These are phyloP conservation scores for Aspergillus uvarum DNA, from an alignment of 2,329 filamentous ascomycete genomes.

Conservation along the genomic window DNA sequence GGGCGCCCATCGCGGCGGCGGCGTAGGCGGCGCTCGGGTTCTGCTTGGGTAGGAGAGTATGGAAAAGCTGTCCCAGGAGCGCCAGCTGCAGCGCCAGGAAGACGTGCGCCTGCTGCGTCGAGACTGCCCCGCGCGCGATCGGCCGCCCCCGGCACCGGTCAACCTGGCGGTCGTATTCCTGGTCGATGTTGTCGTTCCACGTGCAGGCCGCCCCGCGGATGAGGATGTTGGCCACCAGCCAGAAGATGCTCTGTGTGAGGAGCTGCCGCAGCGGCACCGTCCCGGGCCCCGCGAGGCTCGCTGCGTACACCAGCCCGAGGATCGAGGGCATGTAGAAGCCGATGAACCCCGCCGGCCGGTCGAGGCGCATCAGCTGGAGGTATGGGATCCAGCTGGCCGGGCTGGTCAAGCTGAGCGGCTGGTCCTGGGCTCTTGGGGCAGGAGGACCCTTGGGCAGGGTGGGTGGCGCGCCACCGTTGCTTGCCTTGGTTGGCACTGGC, in stretches of 20 bases:
- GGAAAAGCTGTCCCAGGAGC: background rate
- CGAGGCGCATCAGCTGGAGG: conserved; percentile 51
- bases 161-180: conserved; percentile 80
- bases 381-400: conserved; percentile 6
- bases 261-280: conserved; percentile 15
- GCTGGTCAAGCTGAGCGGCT: too few relatives aligned
- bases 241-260: conserved; percentile 38
- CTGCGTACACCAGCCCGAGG: conserved; percentile 62
- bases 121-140: conserved; percentile 75
- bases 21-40: conserved; percentile 54
- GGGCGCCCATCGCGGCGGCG: conserved; percentile 55
- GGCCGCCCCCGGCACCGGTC: conserved; percentile 75
- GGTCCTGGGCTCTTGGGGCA: too few relatives aligned
- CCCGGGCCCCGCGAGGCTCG: too few relatives aligned
- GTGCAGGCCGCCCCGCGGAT: conserved; percentile 87
- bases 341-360: conserved; percentile 79
- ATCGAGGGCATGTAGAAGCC: conserved; percentile 85
- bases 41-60: conserved; percentile 46
- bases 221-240: conserved; percentile 36
- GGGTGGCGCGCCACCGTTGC: too few relatives aligned
- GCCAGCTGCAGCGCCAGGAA: conserved; percentile 60
- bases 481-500: too few relatives aligned
- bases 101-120: conserved; percentile 65
- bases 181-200: conserved; percentile 89
- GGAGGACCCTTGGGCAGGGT: too few relatives aligned